A percentile compares a stretch with the other conserved stretches of the same genome.
phyloP scores from a whole-genome alignment of 2,329 filamentous ascomycete genomes.

The Penicillium hordei region DNA sequence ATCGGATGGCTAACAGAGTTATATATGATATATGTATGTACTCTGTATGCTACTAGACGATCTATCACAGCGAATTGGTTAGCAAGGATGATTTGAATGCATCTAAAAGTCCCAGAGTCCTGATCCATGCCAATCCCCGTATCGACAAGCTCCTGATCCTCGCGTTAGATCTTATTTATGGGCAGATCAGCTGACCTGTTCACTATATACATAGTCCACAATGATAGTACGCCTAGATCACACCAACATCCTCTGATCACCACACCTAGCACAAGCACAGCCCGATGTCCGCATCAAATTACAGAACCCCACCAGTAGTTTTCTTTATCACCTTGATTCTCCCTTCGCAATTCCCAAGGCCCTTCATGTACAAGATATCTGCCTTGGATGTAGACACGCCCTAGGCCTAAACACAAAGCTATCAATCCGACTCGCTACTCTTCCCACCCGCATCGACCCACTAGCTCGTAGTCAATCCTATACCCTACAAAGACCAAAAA shows the following conservation, averaged over 20 bases:
- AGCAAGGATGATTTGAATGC: neutral
- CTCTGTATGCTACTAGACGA: neutral
- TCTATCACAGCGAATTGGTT: neutral
- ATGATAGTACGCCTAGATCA: neutral
- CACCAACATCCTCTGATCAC: neutral
- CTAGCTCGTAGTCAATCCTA: neutral
- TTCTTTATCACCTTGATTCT: neutral
- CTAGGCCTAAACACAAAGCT: neutral
- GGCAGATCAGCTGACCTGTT: neutral
- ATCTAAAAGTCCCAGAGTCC: neutral
- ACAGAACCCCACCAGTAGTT: neutral
- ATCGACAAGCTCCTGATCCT: neutral
- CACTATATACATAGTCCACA: neutral
- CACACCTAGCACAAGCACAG: neutral
- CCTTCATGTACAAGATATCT: no score
- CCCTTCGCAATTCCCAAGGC: neutral
- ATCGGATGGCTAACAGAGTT: slow-evolving; percentile 3
- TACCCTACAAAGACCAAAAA: neutral
- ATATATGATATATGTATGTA: neutral
- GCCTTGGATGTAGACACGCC: no score
- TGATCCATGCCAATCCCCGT: neutral
- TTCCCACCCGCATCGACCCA: neutral
- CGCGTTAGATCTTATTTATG: neutral
- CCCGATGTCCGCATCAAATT: neutral
- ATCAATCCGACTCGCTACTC: neutral